Percentiles rank a stretch among this genome's conserved stretches.
phyloP scores from a whole-genome alignment of 1,139 yeast genomes.

The Nakaseomyces bracarensis region DNA sequence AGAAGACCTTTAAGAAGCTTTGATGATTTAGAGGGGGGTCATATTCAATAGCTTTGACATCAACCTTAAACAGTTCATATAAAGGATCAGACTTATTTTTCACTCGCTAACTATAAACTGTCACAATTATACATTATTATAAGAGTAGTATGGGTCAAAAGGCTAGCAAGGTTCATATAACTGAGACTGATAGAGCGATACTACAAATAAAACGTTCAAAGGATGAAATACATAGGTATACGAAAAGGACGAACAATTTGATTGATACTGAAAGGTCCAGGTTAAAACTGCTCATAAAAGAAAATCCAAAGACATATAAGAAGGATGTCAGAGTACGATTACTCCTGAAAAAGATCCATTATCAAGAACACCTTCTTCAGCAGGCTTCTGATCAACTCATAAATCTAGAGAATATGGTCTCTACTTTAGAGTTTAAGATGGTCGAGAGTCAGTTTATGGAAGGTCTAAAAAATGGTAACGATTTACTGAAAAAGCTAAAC shows the following conservation, averaged over 20 bases:
- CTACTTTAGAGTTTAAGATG: constrained; percentile 77
- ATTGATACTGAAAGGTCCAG: constrained; percentile 35
- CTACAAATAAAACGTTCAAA: constrained; percentile 80
- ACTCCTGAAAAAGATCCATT: constrained; percentile 68
- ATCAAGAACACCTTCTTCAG: constrained; percentile 60
- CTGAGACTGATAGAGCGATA: constrained; percentile 78
- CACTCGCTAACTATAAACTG: too few species aligned
- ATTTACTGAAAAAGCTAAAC: constrained; percentile 64
- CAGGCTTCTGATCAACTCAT: constrained; percentile 73
- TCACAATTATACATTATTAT: not conserved
- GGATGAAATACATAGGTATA: constrained; percentile 73
- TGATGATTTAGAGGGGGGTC: too few species aligned
- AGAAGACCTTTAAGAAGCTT: too few species aligned
- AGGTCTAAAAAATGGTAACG: constrained; percentile 75
- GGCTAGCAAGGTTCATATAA: constrained; percentile 41
- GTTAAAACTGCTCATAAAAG: constrained; percentile 26
- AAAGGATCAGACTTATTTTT: too few species aligned
- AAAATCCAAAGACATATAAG: constrained; percentile 26
- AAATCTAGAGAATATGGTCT: constrained; percentile 63
- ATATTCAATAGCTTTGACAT: too few species aligned
- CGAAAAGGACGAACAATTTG: constrained; percentile 48
- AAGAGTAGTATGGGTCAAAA: constrained; percentile 27
- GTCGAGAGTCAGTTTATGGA: constrained; percentile 77
- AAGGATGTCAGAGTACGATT: constrained; percentile 45
- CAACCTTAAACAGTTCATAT: too few species aligned